Evolutionary conservation across 306 rosid species (phyloP).

Genomic region (Pachyrhizus erosus): DNA sequence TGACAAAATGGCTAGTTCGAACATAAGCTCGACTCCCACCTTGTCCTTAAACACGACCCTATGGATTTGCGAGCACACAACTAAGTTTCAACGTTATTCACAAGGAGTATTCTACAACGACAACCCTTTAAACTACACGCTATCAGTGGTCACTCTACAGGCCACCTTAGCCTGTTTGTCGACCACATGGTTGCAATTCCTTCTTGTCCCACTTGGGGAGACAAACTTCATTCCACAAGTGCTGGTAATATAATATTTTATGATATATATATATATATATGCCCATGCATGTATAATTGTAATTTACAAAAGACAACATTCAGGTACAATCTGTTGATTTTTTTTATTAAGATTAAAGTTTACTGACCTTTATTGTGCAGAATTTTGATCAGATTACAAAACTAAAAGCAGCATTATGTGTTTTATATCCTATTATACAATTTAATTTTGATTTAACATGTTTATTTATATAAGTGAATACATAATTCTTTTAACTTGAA

Average conservation of each 20-base stretch:
- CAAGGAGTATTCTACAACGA: constrained; percentile 53
- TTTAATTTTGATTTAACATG: not conserved
- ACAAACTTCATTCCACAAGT: constrained; percentile 56
- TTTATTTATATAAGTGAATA: too few species aligned
- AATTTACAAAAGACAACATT: not conserved
- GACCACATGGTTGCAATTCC: constrained; percentile 29
- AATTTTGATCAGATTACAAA: not conserved
- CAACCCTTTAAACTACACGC: constrained; percentile 44
- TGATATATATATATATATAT: not conserved
- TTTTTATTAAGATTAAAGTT: not conserved
- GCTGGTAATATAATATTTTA: constrained; percentile 49
- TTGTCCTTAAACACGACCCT: not conserved
- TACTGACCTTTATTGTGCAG: not conserved
- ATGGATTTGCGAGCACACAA: constrained; percentile 42
- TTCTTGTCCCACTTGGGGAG: constrained; percentile 63
- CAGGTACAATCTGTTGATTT: not conserved
- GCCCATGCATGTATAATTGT: not conserved
- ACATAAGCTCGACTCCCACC: not conserved
- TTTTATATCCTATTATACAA: not conserved
- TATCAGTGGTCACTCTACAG: constrained; percentile 48
- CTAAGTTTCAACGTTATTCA: not conserved
- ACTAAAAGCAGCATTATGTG: not conserved
- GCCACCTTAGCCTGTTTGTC: constrained; percentile 42
- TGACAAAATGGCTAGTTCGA: not conserved
- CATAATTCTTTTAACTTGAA: too few species aligned